Conservation (phyloP, 2,329 filamentous ascomycete genomes). For the Chrysosporium keratinophilum region DNA sequence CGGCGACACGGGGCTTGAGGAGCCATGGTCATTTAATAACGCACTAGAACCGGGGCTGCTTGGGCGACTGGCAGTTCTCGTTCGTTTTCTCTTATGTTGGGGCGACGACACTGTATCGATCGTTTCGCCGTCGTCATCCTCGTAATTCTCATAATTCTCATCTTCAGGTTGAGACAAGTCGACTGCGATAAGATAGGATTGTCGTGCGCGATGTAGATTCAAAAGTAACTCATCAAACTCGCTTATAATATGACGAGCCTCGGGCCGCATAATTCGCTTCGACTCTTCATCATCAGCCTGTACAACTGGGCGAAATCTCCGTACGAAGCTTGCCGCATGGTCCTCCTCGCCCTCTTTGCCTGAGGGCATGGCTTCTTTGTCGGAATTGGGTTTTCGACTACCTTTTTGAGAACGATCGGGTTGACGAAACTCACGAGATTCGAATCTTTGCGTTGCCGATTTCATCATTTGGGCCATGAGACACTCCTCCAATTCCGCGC, state of each 20-base stretch:
- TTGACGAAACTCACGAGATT: constrained; percentile 26
- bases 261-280: constrained; percentile 53
- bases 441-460: constrained; percentile 57
- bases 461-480: constrained; percentile 57
- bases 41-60: background rate
- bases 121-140: background rate
- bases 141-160: background rate
- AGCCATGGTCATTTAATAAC: background rate
- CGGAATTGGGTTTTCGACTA: constrained; percentile 17
- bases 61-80: background rate
- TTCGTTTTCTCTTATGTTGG: background rate
- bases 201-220: constrained; percentile 57
- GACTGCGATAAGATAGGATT: constrained; percentile 36
- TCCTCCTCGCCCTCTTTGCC: constrained; percentile 18
- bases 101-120: background rate
- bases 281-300: constrained; percentile 63
- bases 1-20: background rate
- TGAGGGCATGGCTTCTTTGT: constrained; percentile 15
- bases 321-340: constrained; percentile 9
- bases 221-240: constrained; percentile 60
- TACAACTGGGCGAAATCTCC: constrained; percentile 40
- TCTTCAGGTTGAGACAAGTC: constrained; percentile 13
- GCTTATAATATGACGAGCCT: constrained; percentile 58
- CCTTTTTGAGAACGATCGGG: background rate
- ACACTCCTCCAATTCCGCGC: constrained; percentile 57